phyloP scores from a whole-genome alignment of 2,329 filamentous ascomycete genomes.

The Xylariaceae sp. region DNA sequence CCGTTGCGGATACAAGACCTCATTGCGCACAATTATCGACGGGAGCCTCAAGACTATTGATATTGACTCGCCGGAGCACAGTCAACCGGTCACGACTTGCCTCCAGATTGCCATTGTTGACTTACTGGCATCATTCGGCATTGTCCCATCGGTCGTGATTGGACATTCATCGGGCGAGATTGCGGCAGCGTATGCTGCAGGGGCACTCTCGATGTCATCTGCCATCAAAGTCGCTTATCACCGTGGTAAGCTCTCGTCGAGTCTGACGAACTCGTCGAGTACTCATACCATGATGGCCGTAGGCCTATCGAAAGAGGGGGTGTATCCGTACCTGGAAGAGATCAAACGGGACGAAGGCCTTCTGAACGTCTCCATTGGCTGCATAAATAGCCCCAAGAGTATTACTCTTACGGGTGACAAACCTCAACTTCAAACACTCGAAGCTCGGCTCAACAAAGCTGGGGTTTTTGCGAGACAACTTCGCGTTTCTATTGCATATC shows the following conservation, averaged over 20 bases:
- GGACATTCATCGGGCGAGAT: constrained; percentile 8
- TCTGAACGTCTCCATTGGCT: constrained; percentile 1
- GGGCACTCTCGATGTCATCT: constrained; percentile 1
- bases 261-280: background rate
- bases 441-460: constrained; percentile 1
- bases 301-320: constrained; percentile 1
- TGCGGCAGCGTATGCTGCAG: constrained; percentile 7
- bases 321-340: background rate
- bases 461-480: constrained; percentile 4
- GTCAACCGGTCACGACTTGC: constrained; percentile 4
- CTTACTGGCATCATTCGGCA: constrained; percentile 1
- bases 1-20: constrained; percentile 3
- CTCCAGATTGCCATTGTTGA: constrained; percentile 8
- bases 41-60: background rate
- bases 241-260: constrained; percentile 4
- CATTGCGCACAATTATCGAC: constrained; percentile 1
- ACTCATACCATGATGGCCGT: constrained; percentile 6
- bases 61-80: constrained; percentile 2
- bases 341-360: background rate
- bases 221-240: constrained; percentile 3
- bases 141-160: constrained; percentile 3
- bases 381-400: constrained; percentile 6
- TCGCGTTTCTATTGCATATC: constrained; percentile 4
- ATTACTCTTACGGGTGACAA: constrained; percentile 4
- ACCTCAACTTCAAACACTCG: constrained; percentile 1